phyloP scores from a whole-genome alignment of 345 rosid genomes.

The Noccaea bulbosa region DNA sequence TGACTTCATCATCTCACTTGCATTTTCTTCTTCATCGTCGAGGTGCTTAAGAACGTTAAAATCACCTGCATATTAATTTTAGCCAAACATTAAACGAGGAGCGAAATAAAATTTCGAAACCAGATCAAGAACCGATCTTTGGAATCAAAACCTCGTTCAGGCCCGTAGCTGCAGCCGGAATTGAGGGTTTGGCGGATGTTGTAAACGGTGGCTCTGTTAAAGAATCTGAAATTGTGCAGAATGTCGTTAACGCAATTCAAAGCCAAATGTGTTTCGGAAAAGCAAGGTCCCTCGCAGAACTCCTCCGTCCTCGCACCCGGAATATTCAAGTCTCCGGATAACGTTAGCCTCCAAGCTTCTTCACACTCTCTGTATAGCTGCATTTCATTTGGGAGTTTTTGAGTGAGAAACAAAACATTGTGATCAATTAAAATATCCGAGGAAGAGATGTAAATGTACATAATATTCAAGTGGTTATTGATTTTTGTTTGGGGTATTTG shows the following conservation, averaged over 20 bases:
- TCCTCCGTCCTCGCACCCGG: constrained; percentile 47
- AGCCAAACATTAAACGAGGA: constrained; percentile 21
- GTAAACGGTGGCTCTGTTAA: constrained; percentile 67
- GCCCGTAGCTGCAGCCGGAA: constrained; percentile 79
- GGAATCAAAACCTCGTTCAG: constrained; percentile 48
- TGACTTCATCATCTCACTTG: constrained; percentile 42
- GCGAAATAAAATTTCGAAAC: constrained; percentile 11
- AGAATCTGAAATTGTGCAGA: constrained; percentile 62
- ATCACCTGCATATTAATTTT: constrained; percentile 50
- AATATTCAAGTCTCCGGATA: constrained; percentile 64
- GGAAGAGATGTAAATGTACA: not conserved
- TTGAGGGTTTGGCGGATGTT: constrained; percentile 65
- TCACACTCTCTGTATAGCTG: constrained; percentile 78
- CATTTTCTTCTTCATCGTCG: constrained; percentile 49
- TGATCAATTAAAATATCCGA: not conserved
- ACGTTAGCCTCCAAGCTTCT: constrained; percentile 66
- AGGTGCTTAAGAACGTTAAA: constrained; percentile 73
- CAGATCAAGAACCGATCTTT: constrained; percentile 1
- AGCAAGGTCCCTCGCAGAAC: constrained; percentile 83
- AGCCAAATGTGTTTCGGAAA: constrained; percentile 70
- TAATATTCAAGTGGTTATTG: not conserved
- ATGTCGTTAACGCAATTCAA: constrained; percentile 67
- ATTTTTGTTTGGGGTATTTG: not conserved
- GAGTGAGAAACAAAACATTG: not conserved
- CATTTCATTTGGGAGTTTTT: constrained; percentile 4